Percentiles rank a stretch among this genome's conserved stretches.
phyloP scores from a whole-genome alignment of 2,329 filamentous ascomycete species.

The Aspergillus tubingensis region DNA sequence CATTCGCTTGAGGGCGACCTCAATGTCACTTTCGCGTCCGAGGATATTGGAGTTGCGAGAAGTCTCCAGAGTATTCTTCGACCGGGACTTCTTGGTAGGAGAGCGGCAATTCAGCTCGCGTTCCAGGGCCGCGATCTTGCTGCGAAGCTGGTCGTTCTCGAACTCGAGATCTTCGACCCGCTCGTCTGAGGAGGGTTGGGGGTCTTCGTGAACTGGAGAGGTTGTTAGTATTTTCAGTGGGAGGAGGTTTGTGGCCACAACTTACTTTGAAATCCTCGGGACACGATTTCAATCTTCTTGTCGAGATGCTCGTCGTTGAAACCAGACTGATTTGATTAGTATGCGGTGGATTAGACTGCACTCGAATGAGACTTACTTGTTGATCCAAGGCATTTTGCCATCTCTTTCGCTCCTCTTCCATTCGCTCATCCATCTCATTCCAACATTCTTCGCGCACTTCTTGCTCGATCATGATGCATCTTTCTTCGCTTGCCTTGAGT shows the following conservation, averaged over 20 bases:
- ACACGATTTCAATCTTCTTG: slow-evolving; percentile 76
- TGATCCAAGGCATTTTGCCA: slow-evolving; percentile 79
- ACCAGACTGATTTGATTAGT: slow-evolving; percentile 52
- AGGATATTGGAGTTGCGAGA: slow-evolving; percentile 33
- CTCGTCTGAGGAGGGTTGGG: slow-evolving; percentile 56
- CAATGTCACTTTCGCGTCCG: slow-evolving; percentile 43
- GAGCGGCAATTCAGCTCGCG: slow-evolving; percentile 66
- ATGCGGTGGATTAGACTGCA: background rate
- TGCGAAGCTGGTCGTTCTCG: slow-evolving; percentile 70
- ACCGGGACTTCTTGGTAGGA: slow-evolving; percentile 57
- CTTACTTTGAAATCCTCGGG: slow-evolving; percentile 55
- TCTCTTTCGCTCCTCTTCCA: slow-evolving; percentile 73
- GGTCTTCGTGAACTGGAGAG: slow-evolving; percentile 49
- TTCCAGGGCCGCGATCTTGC: slow-evolving; percentile 65
- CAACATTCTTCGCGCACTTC: slow-evolving; percentile 87
- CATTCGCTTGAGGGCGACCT: slow-evolving; percentile 42
- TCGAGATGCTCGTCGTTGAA: slow-evolving; percentile 83
- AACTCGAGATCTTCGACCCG: slow-evolving; percentile 65
- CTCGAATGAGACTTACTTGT: slow-evolving; percentile 53
- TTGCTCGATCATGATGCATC: slow-evolving; percentile 74
- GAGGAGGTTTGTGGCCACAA: background rate
- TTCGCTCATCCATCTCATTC: slow-evolving; percentile 76
- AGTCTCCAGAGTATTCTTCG: slow-evolving; percentile 32
- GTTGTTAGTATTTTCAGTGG: slow-evolving; percentile 17
- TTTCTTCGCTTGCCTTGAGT: slow-evolving; percentile 64